These are phyloP conservation scores for Quillaja saponaria DNA, from an alignment of 306 rosid species.

Conservation along the genomic window DNA sequence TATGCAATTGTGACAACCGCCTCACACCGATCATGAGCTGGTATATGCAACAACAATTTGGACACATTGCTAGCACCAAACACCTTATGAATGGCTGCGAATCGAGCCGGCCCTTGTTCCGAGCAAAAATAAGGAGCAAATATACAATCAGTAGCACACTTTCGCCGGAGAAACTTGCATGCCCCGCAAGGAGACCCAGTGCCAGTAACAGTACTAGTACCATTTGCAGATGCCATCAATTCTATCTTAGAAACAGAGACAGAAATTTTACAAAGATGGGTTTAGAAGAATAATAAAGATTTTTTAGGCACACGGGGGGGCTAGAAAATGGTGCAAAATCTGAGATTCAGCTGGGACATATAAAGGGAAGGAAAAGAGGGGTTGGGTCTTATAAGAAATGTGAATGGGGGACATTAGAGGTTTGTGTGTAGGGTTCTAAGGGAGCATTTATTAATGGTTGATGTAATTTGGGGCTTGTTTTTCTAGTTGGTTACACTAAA, in stretches of 20 bases:
- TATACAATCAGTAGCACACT: conserved; percentile 81
- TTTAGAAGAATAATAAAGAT: conserved; percentile 12
- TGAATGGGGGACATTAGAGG: conserved; percentile 65
- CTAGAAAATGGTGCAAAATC: conserved; percentile 69
- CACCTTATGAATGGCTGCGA: conserved; percentile 96
- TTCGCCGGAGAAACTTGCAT: conserved; percentile 89
- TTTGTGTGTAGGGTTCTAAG: conserved; percentile 57
- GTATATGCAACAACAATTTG: conserved; percentile 71
- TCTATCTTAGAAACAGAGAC: not conserved
- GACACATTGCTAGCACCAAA: conserved; percentile 97
- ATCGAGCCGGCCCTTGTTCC: conserved; percentile 82
- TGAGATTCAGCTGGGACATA: conserved; percentile 26
- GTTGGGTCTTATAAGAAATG: conserved; percentile 41
- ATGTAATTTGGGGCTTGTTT: conserved; percentile 35
- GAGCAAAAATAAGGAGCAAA: conserved; percentile 94
- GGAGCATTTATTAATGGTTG: conserved; percentile 66
- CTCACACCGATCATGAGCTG: conserved; percentile 82
- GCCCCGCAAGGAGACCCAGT: conserved; percentile 95
- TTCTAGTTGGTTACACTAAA: conserved; percentile 19
- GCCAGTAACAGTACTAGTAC: conserved; percentile 14
- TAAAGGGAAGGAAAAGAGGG: conserved; percentile 23
- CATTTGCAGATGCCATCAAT: conserved; percentile 43
- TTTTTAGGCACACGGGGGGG: conserved; percentile 68
- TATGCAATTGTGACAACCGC: conserved; percentile 94
- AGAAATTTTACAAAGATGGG: not conserved